phyloP scores from a whole-genome alignment of 139 green algal species.

The Chlamydomonas schloesseri region DNA sequence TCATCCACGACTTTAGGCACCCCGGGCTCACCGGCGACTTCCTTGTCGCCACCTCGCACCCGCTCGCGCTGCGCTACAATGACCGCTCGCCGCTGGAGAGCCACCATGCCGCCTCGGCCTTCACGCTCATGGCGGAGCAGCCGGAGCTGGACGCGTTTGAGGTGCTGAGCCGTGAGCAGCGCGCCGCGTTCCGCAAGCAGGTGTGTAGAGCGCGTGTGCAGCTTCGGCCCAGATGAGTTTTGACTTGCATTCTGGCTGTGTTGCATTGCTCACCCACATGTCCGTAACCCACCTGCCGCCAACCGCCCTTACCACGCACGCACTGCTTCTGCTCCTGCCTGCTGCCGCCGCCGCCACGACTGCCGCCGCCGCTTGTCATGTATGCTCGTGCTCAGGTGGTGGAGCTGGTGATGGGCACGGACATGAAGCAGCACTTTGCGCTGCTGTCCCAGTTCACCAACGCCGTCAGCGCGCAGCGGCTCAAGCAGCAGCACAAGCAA shows the following conservation, averaged over 20 bases:
- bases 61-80: conserved; percentile 57
- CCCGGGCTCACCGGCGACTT: conserved; percentile 66
- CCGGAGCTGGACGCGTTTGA: conserved; percentile 34
- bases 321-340: no score
- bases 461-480: background rate
- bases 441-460: conserved; percentile 59
- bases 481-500: no score
- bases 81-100: conserved; percentile 54
- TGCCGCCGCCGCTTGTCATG: no score
- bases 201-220: background rate
- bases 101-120: conserved; percentile 43
- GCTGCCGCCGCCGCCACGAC: no score
- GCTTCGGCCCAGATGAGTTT: no score
- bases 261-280: no score
- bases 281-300: no score
- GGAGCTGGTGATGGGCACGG: conserved; percentile 62
- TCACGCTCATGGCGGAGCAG: conserved; percentile 41
- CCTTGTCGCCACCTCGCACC: conserved; percentile 53
- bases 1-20: conserved; percentile 62
- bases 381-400: no score
- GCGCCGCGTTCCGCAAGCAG: conserved; percentile 6
- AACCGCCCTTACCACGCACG: no score
- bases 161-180: conserved; percentile 43
- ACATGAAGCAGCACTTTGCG: conserved; percentile 67
- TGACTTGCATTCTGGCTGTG: no score